These are phyloP conservation scores for Hyaloperonospora brassicae DNA, from an alignment of 352 stramenopile species.

Conservation along the genomic window DNA sequence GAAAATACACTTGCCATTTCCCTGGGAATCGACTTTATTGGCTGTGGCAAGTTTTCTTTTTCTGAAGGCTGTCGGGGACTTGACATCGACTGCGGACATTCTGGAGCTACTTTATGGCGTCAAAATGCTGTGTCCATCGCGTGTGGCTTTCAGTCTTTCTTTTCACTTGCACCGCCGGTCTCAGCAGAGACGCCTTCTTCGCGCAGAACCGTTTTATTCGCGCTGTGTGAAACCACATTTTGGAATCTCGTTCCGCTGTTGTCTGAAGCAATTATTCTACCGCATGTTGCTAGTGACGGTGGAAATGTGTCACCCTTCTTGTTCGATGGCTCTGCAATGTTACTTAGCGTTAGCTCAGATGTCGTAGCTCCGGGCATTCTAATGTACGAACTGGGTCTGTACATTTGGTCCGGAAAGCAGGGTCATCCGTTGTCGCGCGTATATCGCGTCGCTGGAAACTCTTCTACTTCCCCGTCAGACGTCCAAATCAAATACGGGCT, in stretches of 20 bases:
- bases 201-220: slow-evolving; percentile 39
- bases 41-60: slow-evolving; percentile 36
- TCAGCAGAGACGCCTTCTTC: slow-evolving; percentile 10
- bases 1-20: slow-evolving; percentile 33
- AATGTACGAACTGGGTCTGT: slow-evolving; percentile 37
- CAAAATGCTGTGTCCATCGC: slow-evolving; percentile 32
- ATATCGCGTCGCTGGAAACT: slow-evolving; percentile 22
- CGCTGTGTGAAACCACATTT: slow-evolving; percentile 57
- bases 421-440: slow-evolving; percentile 31
- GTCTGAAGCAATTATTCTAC: slow-evolving; percentile 35
- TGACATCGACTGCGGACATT: slow-evolving; percentile 18
- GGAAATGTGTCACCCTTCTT: slow-evolving; percentile 10
- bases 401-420: slow-evolving; percentile 35
- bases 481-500: slow-evolving; percentile 39
- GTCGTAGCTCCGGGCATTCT: slow-evolving; percentile 13
- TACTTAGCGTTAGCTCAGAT: slow-evolving; percentile 33
- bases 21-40: slow-evolving; percentile 34
- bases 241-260: slow-evolving; percentile 60
- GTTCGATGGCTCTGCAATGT: slow-evolving; percentile 30
- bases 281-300: slow-evolving; percentile 8
- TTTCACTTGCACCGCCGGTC: slow-evolving; percentile 26
- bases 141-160: slow-evolving; percentile 40
- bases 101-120: slow-evolving; percentile 46
- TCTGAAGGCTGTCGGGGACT: slow-evolving; percentile 19
- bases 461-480: slow-evolving; percentile 13